Percentiles rank a stretch among this genome's conserved stretches.
phyloP scores from a whole-genome alignment of 495 filamentous ascomycete genomes.

The Neurospora tetrasperma region DNA sequence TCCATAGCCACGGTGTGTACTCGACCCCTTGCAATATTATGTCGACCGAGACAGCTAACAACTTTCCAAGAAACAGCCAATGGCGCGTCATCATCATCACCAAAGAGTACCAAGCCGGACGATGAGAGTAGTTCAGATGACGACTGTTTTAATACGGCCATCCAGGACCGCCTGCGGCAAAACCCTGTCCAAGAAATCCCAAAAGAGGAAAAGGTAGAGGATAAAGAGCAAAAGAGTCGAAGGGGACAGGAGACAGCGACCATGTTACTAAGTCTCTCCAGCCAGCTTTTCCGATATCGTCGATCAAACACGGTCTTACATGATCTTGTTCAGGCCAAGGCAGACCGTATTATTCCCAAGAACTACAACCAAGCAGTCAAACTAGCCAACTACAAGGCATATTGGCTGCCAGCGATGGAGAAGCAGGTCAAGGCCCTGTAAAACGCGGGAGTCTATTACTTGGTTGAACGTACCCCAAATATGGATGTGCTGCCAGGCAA shows the following conservation, averaged over 20 bases:
- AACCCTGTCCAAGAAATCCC: not conserved
- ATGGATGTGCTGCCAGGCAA: not conserved
- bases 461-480: not conserved
- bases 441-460: not conserved
- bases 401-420: not conserved
- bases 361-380: no score
- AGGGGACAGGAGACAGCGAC: not conserved
- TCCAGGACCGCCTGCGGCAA: not conserved
- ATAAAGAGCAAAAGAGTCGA: not conserved
- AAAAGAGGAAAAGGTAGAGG: not conserved
- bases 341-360: no score
- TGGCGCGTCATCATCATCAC: not conserved
- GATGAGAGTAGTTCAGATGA: not conserved
- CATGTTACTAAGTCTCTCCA: not conserved
- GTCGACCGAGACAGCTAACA: not conserved
- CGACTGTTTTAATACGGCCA: not conserved
- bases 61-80: not conserved
- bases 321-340: no score
- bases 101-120: not conserved
- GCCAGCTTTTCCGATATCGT: not conserved
- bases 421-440: not conserved
- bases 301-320: not conserved
- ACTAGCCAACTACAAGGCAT: no score
- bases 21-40: not conserved
- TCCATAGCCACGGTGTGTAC: not conserved